These are phyloP conservation scores for Lindgomyces ingoldianus DNA, from an alignment of 495 filamentous ascomycete species.

Conservation along the genomic window DNA sequence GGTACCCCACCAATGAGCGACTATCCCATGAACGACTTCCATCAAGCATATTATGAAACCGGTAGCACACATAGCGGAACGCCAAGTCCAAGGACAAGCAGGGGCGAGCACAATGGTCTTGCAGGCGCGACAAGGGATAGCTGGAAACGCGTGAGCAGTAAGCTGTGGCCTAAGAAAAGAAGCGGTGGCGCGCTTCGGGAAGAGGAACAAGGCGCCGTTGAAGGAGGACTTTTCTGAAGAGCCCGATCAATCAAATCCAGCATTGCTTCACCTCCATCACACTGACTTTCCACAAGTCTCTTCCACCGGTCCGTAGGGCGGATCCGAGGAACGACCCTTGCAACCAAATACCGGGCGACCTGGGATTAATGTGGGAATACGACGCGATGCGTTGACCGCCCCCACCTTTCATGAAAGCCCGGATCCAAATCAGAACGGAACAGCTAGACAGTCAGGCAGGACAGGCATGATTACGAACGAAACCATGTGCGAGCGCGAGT, in stretches of 20 bases:
- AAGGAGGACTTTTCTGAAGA: slow-evolving; percentile 36
- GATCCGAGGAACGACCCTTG: neutral
- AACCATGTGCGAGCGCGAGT: no score
- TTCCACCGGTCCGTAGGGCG: neutral
- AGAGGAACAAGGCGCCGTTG: slow-evolving; percentile 34
- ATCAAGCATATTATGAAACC: slow-evolving; percentile 34
- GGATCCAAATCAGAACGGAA: neutral
- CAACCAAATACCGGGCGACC: neutral
- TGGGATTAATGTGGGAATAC: neutral
- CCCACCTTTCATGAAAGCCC: neutral
- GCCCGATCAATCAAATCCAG: neutral
- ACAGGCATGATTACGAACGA: neutral
- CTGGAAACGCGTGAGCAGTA: slow-evolving; percentile 39
- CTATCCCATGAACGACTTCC: slow-evolving; percentile 27
- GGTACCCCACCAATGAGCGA: slow-evolving; percentile 46
- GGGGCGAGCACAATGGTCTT: slow-evolving; percentile 30
- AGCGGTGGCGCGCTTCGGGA: slow-evolving; percentile 34
- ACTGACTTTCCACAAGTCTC: no score
- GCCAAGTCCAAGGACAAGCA: slow-evolving; percentile 33
- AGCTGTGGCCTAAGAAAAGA: slow-evolving; percentile 35
- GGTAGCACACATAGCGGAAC: slow-evolving; percentile 30
- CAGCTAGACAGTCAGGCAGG: no score
- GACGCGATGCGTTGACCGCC: neutral
- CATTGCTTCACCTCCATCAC: neutral
- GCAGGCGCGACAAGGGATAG: slow-evolving; percentile 33